A percentile compares a stretch with the other conserved stretches of the same genome.
These are phyloP conservation scores for Pythium aphanidermatum DNA, from an alignment of 352 stramenopile genomes.

Conservation along the genomic window DNA sequence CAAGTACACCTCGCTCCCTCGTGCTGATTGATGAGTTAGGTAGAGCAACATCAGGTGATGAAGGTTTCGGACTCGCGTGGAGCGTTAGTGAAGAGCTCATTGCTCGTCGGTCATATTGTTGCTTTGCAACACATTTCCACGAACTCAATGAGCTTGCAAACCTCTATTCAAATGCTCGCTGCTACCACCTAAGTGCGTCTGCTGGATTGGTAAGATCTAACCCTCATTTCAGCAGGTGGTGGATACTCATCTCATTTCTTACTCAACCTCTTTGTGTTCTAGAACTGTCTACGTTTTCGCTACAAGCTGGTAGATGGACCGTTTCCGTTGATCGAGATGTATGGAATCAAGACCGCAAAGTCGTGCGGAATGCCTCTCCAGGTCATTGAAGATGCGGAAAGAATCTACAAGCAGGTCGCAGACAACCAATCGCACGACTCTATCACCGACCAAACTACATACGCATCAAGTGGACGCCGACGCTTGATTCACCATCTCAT, in stretches of 20 bases:
- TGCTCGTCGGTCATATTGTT: constrained; percentile 55
- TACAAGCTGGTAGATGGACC: constrained; percentile 71
- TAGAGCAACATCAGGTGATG: constrained; percentile 83
- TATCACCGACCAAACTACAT: constrained; percentile 7
- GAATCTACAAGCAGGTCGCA: constrained; percentile 28
- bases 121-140: constrained; percentile 91
- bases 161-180: constrained; percentile 57
- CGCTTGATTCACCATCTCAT: constrained; percentile 73
- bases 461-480: constrained; percentile 24
- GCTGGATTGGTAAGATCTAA: constrained; percentile 34
- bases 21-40: constrained; percentile 91
- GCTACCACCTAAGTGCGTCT: constrained; percentile 60
- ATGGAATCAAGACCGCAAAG: constrained; percentile 79
- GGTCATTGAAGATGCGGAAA: constrained; percentile 52
- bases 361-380: constrained; percentile 58
- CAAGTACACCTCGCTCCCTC: constrained; percentile 56
- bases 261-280: too few species aligned
- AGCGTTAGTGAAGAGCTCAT: constrained; percentile 84
- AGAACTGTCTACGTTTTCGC: constrained; percentile 48
- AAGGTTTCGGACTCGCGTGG: constrained; percentile 88
- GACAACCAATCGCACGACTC: constrained; percentile 14
- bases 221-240: too few species aligned
- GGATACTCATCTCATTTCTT: too few species aligned
- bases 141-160: constrained; percentile 55
- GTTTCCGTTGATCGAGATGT: constrained; percentile 52